Percentiles rank a stretch among this genome's conserved stretches.
phyloP scores from a whole-genome alignment of 768 basidiomycete species.

The Pisolithus microcarpus region DNA sequence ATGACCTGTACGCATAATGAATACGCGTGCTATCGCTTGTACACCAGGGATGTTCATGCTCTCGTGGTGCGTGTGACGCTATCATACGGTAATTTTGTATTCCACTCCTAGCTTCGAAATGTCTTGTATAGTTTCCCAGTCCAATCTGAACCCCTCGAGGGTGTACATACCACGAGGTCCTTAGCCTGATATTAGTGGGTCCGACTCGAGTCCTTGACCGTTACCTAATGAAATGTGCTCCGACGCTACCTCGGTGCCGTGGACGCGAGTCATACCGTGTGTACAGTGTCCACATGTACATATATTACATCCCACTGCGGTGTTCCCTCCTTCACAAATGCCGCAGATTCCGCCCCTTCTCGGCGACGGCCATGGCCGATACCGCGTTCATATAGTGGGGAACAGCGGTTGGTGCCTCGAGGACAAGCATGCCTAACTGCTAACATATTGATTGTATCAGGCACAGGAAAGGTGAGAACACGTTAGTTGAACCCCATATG shows the following conservation, averaged over 20 bases:
- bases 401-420: constrained; percentile 32
- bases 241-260: not conserved
- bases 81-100: not conserved
- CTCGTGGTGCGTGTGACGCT: not conserved
- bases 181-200: no score
- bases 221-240: no score
- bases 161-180: not conserved
- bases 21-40: not conserved
- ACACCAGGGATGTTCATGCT: not conserved
- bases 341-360: constrained; percentile 26
- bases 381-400: constrained; percentile 41
- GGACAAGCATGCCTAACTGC: no score
- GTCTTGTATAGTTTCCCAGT: no score
- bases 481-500: not conserved
- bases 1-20: constrained; percentile 78
- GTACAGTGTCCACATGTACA: not conserved
- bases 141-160: not conserved
- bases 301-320: not conserved
- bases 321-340: not conserved
- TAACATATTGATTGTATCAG: constrained; percentile 9
- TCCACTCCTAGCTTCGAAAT: no score
- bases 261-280: not conserved
- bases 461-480: constrained; percentile 29
- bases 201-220: no score
- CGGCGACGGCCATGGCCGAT: constrained; percentile 39